phyloP scores from a whole-genome alignment of 2,329 filamentous ascomycete genomes.

The Exserohilum rostratum region DNA sequence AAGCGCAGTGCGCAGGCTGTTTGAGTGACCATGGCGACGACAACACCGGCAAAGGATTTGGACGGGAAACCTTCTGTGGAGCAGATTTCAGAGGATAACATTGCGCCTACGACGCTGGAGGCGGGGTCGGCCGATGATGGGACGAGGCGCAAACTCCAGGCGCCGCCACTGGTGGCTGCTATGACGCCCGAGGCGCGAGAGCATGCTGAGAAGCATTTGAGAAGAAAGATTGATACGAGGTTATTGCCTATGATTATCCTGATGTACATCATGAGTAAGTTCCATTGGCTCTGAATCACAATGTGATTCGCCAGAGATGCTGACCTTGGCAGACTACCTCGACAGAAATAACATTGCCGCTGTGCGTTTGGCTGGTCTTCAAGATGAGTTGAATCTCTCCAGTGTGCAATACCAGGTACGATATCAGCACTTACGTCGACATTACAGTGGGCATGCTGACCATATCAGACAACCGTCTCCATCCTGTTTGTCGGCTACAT shows the following conservation, averaged over 20 bases:
- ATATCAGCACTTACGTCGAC: neutral
- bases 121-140: slow-evolving; percentile 22
- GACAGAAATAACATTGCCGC: slow-evolving; percentile 73
- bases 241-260: slow-evolving; percentile 72
- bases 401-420: slow-evolving; percentile 68
- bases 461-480: slow-evolving; percentile 39
- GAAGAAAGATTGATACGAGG: slow-evolving; percentile 72
- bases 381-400: slow-evolving; percentile 63
- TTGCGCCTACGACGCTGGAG: slow-evolving; percentile 11
- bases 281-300: neutral
- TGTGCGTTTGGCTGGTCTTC: slow-evolving; percentile 66
- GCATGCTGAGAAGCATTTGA: slow-evolving; percentile 63
- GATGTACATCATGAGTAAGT: slow-evolving; percentile 80
- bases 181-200: slow-evolving; percentile 60
- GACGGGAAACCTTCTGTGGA: slow-evolving; percentile 32
- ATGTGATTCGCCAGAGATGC: neutral
- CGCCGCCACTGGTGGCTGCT: slow-evolving; percentile 45
- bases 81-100: slow-evolving; percentile 28
- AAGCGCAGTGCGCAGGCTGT: neutral
- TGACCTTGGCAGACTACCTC: slow-evolving; percentile 8
- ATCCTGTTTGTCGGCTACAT: slow-evolving; percentile 68
- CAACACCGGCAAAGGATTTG: slow-evolving; percentile 21
- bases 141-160: slow-evolving; percentile 29
- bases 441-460: neutral
- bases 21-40: slow-evolving; percentile 27